A percentile compares a stretch with the other conserved stretches of the same genome.
phyloP scores from a whole-genome alignment of 116 monocot genomes.

The Papilionanthe hybrid region DNA sequence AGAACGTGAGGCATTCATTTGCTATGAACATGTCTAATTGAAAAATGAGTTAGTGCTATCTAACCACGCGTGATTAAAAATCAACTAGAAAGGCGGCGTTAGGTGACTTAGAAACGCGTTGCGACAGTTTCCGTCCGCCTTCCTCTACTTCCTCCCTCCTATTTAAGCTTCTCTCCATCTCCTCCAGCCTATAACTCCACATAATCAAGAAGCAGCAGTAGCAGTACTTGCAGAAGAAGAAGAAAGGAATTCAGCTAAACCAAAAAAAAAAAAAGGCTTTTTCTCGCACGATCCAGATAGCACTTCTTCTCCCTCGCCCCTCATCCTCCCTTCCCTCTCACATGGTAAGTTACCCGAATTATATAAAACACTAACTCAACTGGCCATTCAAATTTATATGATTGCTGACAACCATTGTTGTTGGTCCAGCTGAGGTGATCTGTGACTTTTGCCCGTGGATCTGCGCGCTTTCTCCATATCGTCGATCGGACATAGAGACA shows the following conservation, averaged over 20 bases:
- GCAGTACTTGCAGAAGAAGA: neutral
- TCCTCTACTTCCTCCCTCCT: neutral
- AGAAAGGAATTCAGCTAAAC: neutral
- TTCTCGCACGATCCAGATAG: neutral
- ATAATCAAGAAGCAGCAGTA: neutral
- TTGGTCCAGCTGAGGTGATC: slow-evolving; percentile 30
- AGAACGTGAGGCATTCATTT: too few species aligned
- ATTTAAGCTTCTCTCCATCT: neutral
- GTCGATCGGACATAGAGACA: slow-evolving; percentile 17
- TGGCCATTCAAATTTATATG: neutral
- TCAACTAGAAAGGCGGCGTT: too few species aligned
- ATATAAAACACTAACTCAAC: neutral
- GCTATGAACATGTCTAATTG: too few species aligned
- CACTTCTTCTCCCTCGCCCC: neutral
- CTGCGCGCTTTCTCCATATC: slow-evolving; percentile 48
- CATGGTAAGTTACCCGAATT: neutral
- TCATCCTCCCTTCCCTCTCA: neutral
- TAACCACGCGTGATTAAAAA: too few species aligned
- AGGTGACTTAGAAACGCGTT: too few species aligned
- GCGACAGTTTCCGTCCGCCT: too few species aligned
- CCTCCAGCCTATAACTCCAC: too few species aligned
- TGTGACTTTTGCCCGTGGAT: slow-evolving; percentile 22
- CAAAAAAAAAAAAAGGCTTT: neutral
- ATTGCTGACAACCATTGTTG: neutral
- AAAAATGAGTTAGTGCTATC: too few species aligned